phyloP scores from a whole-genome alignment of 2,329 filamentous ascomycete species.

The Cyphellophora europaea region DNA sequence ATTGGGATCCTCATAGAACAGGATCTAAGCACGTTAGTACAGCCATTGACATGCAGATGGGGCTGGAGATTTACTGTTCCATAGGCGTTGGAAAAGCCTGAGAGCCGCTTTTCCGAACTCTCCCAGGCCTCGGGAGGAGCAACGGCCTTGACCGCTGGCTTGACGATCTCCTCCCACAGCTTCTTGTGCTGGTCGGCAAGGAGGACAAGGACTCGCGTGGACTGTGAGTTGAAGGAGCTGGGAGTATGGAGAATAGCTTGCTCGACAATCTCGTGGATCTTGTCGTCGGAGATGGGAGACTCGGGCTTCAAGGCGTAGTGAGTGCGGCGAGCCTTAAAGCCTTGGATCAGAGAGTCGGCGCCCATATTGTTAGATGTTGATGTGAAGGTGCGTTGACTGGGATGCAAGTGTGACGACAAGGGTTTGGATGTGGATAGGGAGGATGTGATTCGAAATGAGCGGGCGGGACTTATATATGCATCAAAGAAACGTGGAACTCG shows the following conservation, averaged over 20 bases:
- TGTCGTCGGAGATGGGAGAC: constrained; percentile 13
- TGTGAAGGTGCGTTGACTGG: not conserved
- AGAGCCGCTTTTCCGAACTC: constrained; percentile 7
- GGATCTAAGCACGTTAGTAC: constrained; percentile 31
- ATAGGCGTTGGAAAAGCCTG: constrained; percentile 44
- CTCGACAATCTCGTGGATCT: constrained; percentile 14
- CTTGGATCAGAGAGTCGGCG: constrained; percentile 5
- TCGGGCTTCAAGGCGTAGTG: constrained; percentile 13
- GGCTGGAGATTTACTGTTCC: constrained; percentile 55
- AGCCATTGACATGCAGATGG: not conserved
- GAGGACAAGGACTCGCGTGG: constrained; percentile 67
- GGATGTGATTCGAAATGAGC: too few species aligned
- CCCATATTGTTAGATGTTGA: constrained; percentile 24
- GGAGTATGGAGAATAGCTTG: constrained; percentile 34
- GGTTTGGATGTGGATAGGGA: too few species aligned
- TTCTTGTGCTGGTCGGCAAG: constrained; percentile 75
- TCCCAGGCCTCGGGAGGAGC: constrained; percentile 9
- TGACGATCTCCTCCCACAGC: constrained; percentile 57
- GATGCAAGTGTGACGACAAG: too few species aligned
- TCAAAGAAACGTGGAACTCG: too few species aligned
- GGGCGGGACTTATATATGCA: too few species aligned
- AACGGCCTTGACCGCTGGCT: constrained; percentile 11
- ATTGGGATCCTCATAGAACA: constrained; percentile 77
- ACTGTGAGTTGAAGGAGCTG: constrained; percentile 82
- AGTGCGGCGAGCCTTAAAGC: constrained; percentile 13